These are phyloP conservation scores for Pyrus betulifolia DNA, from an alignment of 306 rosid species.

Conservation along the genomic window DNA sequence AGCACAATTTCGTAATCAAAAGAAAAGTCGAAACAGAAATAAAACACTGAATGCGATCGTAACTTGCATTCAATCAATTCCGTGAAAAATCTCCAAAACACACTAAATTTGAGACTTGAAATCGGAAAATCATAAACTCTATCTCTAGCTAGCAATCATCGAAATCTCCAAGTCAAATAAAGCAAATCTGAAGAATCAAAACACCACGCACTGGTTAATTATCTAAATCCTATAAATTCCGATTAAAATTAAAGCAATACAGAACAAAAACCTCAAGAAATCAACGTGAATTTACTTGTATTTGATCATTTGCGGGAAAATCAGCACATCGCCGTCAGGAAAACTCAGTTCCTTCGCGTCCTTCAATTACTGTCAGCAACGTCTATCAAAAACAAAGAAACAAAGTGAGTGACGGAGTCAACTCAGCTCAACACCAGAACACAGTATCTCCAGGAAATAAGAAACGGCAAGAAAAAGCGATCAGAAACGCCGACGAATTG, in stretches of 20 bases:
- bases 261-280: background rate
- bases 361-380: conserved; percentile 63
- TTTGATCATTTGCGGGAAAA: conserved; percentile 82
- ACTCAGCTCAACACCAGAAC: background rate
- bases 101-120: background rate
- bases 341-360: conserved; percentile 49
- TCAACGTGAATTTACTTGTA: conserved; percentile 41
- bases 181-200: background rate
- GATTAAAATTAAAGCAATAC: background rate
- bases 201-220: background rate
- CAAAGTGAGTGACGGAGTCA: background rate
- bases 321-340: conserved; percentile 65
- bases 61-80: background rate
- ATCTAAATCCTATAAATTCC: background rate
- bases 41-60: background rate
- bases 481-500: background rate
- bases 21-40: background rate
- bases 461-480: background rate
- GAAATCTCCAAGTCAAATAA: background rate
- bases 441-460: background rate
- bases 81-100: background rate
- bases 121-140: background rate
- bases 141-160: background rate
- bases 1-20: background rate
- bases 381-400: conserved; percentile 39